These are phyloP conservation scores for Pouteria glomerata DNA, from an alignment of 148 eudicot genomes.

Conservation along the genomic window DNA sequence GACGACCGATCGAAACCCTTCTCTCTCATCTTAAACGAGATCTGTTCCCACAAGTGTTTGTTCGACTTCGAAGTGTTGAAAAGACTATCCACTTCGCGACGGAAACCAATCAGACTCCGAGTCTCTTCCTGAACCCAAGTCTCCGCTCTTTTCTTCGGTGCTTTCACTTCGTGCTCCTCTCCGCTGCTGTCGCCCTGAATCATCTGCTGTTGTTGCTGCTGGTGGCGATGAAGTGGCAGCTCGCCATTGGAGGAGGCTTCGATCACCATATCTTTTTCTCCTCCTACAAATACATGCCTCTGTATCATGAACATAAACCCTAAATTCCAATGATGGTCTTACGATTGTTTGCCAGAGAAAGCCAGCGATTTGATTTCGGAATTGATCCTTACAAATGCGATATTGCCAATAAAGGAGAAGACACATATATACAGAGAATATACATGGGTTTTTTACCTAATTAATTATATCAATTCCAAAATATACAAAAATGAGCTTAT, in stretches of 20 bases:
- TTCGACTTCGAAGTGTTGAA: conserved; percentile 82
- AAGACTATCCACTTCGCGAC: conserved; percentile 54
- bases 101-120: conserved; percentile 40
- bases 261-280: conserved; percentile 38
- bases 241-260: conserved; percentile 25
- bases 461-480: no score
- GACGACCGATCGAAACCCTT: conserved; percentile 82
- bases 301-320: no score
- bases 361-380: no score
- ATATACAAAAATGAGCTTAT: no score
- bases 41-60: conserved; percentile 86
- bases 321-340: no score
- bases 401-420: no score
- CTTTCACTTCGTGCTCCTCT: conserved; percentile 11
- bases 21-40: conserved; percentile 64
- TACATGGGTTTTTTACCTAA: no score
- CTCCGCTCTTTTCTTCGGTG: conserved; percentile 69
- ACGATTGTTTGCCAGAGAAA: no score
- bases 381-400: no score
- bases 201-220: conserved; percentile 13
- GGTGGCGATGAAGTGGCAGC: conserved; percentile 11
- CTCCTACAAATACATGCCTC: background rate
- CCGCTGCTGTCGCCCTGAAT: conserved; percentile 10
- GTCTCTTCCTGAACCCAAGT: conserved; percentile 87
- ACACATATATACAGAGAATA: no score